Evolutionary conservation across 2,329 filamentous ascomycete species (phyloP).

Genomic region (Alternaria sp.): DNA sequence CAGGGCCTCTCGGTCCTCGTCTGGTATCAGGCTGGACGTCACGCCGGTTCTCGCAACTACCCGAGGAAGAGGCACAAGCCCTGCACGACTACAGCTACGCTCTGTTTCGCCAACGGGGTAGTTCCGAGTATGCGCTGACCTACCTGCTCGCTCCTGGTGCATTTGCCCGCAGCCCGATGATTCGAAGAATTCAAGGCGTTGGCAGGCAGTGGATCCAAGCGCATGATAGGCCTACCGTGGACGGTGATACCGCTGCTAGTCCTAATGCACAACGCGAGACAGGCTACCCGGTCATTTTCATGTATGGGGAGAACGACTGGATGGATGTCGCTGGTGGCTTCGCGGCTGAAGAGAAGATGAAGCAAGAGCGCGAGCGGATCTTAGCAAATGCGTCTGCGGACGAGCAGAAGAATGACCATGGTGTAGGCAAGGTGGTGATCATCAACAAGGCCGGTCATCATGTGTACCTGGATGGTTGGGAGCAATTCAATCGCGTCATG

Average conservation of each 20-base stretch:
- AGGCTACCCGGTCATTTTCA: constrained; percentile 84
- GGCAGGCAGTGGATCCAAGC: constrained; percentile 70
- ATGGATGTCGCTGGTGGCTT: constrained; percentile 93
- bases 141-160: constrained; percentile 95
- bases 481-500: constrained; percentile 74
- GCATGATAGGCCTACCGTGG: constrained; percentile 38
- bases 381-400: constrained; percentile 70
- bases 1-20: constrained; percentile 87
- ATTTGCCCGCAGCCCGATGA: constrained; percentile 85
- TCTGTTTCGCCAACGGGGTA: constrained; percentile 89
- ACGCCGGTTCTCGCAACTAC: constrained; percentile 88
- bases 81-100: constrained; percentile 95
- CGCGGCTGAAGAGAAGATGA: constrained; percentile 80
- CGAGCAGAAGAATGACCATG: constrained; percentile 76
- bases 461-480: constrained; percentile 73
- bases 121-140: constrained; percentile 90
- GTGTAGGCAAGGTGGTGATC: constrained; percentile 81
- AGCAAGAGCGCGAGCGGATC: constrained; percentile 68
- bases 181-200: constrained; percentile 84
- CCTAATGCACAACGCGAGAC: constrained; percentile 58
- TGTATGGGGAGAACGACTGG: constrained; percentile 99
- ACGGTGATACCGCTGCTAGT: constrained; percentile 29
- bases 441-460: constrained; percentile 77
- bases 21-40: constrained; percentile 96
- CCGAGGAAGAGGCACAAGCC: constrained; percentile 77